Evolutionary conservation across 2,329 filamentous ascomycete species (phyloP).

Genomic region (Aureobasidium vineae): DNA sequence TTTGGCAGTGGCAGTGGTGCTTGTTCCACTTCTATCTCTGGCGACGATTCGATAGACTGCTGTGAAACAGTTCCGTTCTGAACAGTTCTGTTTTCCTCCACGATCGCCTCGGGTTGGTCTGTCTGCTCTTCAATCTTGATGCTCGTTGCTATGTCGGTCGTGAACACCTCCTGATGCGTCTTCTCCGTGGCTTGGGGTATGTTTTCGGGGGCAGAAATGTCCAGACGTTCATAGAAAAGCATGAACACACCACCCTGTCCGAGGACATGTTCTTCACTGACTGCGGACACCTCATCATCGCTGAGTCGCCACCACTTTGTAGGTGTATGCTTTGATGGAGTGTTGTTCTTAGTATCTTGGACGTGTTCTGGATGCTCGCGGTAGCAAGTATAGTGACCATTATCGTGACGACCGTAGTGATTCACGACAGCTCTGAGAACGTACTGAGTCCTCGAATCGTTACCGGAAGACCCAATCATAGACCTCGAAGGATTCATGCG

Average conservation of each 20-base stretch:
- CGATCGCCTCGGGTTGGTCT: neutral
- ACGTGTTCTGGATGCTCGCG: constrained; percentile 59
- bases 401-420: constrained; percentile 87
- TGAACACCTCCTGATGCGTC: neutral
- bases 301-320: constrained; percentile 86
- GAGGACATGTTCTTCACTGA: constrained; percentile 70
- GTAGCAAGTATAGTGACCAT: constrained; percentile 94
- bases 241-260: constrained; percentile 85
- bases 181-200: neutral
- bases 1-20: neutral
- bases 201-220: neutral
- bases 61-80: neutral
- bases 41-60: neutral
- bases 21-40: neutral
- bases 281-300: constrained; percentile 76
- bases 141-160: neutral
- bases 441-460: constrained; percentile 55
- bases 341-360: constrained; percentile 34
- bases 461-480: constrained; percentile 58
- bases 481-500: constrained; percentile 64
- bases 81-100: neutral
- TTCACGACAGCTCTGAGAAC: constrained; percentile 80
- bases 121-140: neutral
- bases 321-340: constrained; percentile 30
- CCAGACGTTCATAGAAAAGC: constrained; percentile 81